Evolutionary conservation across 176 grass and related monocot species (phyloP), one percentile per base, ranked within the genome.

Genomic region (Cymbopogon citratus): DNA sequence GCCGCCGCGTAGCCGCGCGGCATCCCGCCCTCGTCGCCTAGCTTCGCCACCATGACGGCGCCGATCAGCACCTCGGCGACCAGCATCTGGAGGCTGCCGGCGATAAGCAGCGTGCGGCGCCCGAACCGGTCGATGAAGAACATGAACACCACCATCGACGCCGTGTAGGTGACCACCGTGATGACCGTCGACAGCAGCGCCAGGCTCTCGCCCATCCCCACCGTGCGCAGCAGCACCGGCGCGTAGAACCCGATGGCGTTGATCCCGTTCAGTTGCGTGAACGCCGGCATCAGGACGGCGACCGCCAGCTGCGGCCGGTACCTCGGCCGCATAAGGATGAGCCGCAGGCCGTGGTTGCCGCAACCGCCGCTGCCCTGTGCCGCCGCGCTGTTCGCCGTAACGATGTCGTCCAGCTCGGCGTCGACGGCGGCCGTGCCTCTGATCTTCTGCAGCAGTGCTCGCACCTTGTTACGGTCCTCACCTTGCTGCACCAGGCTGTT

Each of bases 201-300:
- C 43, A 81, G 59, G 77, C 87, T 87, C 81, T 93, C 87, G 13
- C 68, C 82, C 66, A 90, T 63, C 31, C 91, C 87, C 33, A 87
- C 72, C 0, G 56, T 85, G 21, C 87, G 77, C 4, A 90, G 83
- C 38, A 90, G 86, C 40, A 85, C 63, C 16, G 87, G 85, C 9
- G 81, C 71, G 40, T 88, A 93, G 83, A 93, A 87, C 28, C 85
- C 86, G 5, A 90, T 88, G 9, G 77, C 61, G 5, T 87, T 87
- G 66, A 90, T 87, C 25, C 87, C 91, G 6, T 73, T 84, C 0
- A 84, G 71, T 61, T 83, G 87, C 39, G 87, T 83, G 43, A 90
- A 86, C 73, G 87, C 71, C 13, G 87, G 74, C 14, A 90, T 84
- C 24, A n/a, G n/a, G n/a, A n/a, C n/a, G n/a, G n/a, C n/a, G n/a